Evolutionary conservation across 2,329 filamentous ascomycete genomes (phyloP).

Genomic region (Botrytis pseudocinerea): DNA sequence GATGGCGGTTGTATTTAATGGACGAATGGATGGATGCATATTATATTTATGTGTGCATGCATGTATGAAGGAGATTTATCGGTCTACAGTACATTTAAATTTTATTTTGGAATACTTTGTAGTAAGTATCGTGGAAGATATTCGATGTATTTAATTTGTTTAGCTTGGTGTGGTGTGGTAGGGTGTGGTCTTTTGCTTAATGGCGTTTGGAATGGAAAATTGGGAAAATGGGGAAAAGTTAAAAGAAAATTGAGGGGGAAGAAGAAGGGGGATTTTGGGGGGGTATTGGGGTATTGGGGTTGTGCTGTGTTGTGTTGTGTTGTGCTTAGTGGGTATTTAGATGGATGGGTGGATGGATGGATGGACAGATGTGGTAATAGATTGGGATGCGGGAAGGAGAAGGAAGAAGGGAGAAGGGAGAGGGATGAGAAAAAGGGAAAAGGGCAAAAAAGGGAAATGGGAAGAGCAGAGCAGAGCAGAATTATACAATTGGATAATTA

Average conservation of each 20-base stretch:
- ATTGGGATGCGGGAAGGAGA: background rate
- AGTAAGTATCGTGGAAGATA: background rate
- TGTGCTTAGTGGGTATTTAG: too few species aligned
- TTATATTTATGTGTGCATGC: background rate
- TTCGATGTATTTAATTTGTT: background rate
- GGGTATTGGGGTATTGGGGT: too few species aligned
- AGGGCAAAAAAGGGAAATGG: background rate
- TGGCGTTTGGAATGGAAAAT: background rate
- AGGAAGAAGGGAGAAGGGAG: too few species aligned
- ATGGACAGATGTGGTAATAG: background rate
- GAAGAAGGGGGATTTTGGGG: background rate
- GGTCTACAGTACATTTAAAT: background rate
- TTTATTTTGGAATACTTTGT: background rate
- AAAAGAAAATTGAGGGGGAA: too few species aligned
- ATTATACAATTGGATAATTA: background rate
- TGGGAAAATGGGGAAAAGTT: background rate
- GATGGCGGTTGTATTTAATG: background rate
- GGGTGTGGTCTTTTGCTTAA: background rate
- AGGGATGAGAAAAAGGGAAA: too few species aligned
- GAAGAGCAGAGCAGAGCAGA: background rate
- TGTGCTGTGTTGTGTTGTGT: too few species aligned
- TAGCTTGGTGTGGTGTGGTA: background rate
- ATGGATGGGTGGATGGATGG: fast-evolving
- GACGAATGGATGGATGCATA: background rate
- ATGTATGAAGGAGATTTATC: background rate